These are phyloP conservation scores for Pseudognaphalium luteoalbum DNA, from an alignment of 129 eudicot genomes.

Conservation along the genomic window DNA sequence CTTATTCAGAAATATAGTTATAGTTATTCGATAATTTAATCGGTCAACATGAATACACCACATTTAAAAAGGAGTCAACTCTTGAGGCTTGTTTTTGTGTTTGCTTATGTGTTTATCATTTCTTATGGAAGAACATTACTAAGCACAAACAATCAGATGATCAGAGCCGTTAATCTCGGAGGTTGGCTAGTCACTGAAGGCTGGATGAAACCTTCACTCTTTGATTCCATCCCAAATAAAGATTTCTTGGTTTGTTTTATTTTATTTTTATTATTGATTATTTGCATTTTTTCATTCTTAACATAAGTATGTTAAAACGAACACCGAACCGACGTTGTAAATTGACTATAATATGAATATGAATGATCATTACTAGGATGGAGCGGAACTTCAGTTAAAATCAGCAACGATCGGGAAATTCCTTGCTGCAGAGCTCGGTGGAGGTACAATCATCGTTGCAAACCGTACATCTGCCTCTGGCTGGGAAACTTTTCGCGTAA, in stretches of 20 bases:
- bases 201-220: constrained; percentile 82
- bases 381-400: constrained; percentile 59
- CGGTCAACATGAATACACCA: constrained; percentile 18
- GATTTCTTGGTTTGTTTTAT: constrained; percentile 57
- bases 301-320: no score
- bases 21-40: no score
- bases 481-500: constrained; percentile 79
- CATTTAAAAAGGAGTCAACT: constrained; percentile 19
- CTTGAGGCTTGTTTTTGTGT: constrained; percentile 25
- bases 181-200: constrained; percentile 91
- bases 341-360: not conserved
- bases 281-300: no score
- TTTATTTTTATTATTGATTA: not conserved
- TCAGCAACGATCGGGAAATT: constrained; percentile 53
- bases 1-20: no score
- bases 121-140: constrained; percentile 31
- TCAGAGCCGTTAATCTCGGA: constrained; percentile 73
- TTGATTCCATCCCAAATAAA: constrained; percentile 69
- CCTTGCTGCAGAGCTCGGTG: constrained; percentile 72
- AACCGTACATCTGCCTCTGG: constrained; percentile 66
- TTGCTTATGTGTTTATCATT: constrained; percentile 14
- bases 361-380: constrained; percentile 48
- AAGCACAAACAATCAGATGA: constrained; percentile 27
- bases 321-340: no score
- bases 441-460: constrained; percentile 66